These are phyloP conservation scores for Isabelozyma heimii DNA, from an alignment of 805 yeast genomes.

Conservation along the genomic window DNA sequence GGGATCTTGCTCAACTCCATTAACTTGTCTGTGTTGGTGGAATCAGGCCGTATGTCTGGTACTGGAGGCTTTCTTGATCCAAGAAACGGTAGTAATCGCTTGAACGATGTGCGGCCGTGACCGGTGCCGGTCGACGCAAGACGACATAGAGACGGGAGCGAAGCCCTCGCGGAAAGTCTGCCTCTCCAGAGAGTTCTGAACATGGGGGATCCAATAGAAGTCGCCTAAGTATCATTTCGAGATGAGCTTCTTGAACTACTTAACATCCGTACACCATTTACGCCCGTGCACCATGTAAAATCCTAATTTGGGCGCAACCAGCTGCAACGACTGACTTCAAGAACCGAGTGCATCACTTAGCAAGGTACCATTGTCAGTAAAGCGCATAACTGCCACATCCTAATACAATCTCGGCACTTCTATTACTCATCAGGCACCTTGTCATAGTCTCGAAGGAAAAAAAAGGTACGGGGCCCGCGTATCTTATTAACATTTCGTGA, in stretches of 20 bases:
- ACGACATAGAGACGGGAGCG: no score
- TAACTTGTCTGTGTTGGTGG: not conserved
- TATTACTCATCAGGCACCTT: no score
- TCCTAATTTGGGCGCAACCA: no score
- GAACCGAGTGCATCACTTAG: no score
- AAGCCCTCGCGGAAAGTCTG: not conserved
- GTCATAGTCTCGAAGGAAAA: not conserved
- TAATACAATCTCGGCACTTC: no score
- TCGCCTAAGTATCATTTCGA: not conserved
- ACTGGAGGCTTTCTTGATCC: not conserved
- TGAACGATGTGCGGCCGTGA: not conserved
- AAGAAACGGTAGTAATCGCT: not conserved
- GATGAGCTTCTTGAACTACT: not conserved
- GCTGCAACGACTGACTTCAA: no score
- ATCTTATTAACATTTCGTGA: not conserved
- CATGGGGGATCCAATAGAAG: not conserved
- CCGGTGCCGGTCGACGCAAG: no score
- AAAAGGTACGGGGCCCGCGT: not conserved
- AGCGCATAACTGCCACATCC: no score
- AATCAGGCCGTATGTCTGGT: not conserved
- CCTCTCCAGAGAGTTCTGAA: not conserved
- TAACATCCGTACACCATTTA: not conserved
- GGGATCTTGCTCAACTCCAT: constrained; percentile 3
- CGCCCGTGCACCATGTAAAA: not conserved
- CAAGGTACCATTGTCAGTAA: no score